A percentile compares a stretch with the other conserved stretches of the same genome.
Conservation (phyloP, 208 protist species). For the Leishmania amazonensis region DNA sequence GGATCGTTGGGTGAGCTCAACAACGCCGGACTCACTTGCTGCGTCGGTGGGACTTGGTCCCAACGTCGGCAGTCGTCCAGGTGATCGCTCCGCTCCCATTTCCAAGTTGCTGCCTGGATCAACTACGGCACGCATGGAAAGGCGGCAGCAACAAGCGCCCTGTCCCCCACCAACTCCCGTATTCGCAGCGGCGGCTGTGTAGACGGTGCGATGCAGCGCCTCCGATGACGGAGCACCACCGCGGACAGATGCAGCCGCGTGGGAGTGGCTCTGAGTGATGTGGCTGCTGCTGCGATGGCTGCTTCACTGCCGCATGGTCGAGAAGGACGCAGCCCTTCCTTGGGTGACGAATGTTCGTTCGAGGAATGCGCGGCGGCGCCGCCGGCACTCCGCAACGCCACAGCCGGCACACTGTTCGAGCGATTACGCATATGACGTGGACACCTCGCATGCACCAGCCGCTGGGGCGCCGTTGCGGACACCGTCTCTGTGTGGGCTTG, state of each 20-base stretch:
- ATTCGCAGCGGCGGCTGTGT: background rate
- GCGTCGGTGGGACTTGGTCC: background rate
- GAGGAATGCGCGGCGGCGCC: background rate
- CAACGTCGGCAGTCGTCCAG: background rate
- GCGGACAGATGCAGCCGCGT: background rate
- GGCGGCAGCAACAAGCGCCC: background rate
- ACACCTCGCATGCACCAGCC: background rate
- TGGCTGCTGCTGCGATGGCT: background rate
- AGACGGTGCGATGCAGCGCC: background rate
- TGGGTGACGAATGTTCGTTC: background rate
- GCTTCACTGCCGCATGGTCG: background rate
- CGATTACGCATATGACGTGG: background rate
- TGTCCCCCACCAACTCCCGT: background rate
- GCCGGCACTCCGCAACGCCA: background rate
- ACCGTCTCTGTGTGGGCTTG: background rate
- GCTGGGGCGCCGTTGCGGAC: background rate
- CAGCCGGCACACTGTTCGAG: background rate
- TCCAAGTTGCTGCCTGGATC: background rate
- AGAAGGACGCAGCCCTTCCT: background rate
- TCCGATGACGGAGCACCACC: background rate
- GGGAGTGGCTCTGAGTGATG: background rate
- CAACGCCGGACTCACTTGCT: background rate
- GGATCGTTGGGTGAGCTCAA: background rate
- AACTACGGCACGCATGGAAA: background rate
- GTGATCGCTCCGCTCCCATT: background rate